Evolutionary conservation across 495 filamentous ascomycete genomes (phyloP).

Genomic region (Lasiosphaeria miniovina): DNA sequence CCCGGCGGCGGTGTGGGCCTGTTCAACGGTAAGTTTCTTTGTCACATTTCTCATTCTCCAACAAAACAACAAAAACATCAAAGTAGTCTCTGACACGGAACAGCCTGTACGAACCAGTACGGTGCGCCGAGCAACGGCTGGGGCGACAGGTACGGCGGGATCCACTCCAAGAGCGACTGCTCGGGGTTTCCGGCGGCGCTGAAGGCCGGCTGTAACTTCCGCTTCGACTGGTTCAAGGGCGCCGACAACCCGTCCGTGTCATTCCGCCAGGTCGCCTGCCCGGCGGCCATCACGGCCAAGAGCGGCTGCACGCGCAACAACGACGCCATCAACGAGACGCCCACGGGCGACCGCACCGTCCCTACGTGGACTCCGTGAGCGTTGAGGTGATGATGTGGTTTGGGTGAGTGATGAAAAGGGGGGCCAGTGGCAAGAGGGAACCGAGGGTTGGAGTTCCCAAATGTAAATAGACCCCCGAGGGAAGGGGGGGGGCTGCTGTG

Average conservation of each 20-base stretch:
- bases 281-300: conserved; percentile 55
- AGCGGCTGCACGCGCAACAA: conserved; percentile 35
- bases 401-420: no score
- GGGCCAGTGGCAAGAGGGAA: no score
- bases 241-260: conserved; percentile 59
- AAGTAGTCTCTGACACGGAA: not conserved
- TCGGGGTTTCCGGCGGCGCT: conserved; percentile 53
- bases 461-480: no score
- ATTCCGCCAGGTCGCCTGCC: conserved; percentile 59
- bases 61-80: not conserved
- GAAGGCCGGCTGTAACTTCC: conserved; percentile 64
- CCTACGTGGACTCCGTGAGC: conserved; percentile 19
- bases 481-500: no score
- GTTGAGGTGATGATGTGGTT: no score
- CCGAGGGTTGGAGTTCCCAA: no score
- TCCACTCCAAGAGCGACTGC: conserved; percentile 51
- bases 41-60: not conserved
- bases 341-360: conserved; percentile 22
- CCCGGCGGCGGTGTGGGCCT: conserved; percentile 65
- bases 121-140: conserved; percentile 55
- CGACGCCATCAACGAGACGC: conserved; percentile 37
- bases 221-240: conserved; percentile 64
- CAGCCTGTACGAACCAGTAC: conserved; percentile 57
- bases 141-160: conserved; percentile 63
- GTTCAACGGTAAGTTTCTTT: conserved; percentile 48